Percentiles rank a stretch among this genome's conserved stretches.
These are phyloP conservation scores for Colletotrichum simmondsii DNA, from an alignment of 2,329 filamentous ascomycete species.

Conservation along the genomic window DNA sequence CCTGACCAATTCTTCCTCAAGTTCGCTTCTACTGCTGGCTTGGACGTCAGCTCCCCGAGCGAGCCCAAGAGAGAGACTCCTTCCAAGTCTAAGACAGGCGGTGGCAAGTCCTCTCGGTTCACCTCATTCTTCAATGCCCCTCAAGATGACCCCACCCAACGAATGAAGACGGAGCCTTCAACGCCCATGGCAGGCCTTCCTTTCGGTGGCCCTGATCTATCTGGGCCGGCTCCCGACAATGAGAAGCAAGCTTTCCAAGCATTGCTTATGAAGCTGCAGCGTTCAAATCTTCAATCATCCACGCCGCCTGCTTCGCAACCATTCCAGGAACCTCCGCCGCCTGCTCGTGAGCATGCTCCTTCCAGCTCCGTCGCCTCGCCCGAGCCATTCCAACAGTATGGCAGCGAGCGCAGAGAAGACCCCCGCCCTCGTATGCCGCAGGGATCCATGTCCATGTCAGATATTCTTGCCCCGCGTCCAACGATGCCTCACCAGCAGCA, in stretches of 20 bases:
- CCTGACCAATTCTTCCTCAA: conserved; percentile 83
- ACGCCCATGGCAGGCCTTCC: conserved; percentile 51
- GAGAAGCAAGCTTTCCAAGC: conserved; percentile 90
- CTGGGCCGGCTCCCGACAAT: conserved; percentile 62
- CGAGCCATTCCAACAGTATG: conserved; percentile 59
- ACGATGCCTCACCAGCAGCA: conserved; percentile 58
- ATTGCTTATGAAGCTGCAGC: conserved; percentile 83
- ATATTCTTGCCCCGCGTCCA: conserved; percentile 63
- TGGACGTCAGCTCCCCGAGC: conserved; percentile 64
- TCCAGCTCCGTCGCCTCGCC: conserved; percentile 56
- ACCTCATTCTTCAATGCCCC: conserved; percentile 79
- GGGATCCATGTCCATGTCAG: conserved; percentile 55
- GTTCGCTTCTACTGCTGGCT: conserved; percentile 53
- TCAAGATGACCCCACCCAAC: conserved; percentile 61
- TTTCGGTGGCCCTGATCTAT: conserved; percentile 35
- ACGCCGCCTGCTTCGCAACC: conserved; percentile 57
- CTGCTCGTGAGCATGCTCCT: conserved; percentile 38
- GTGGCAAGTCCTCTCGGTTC: conserved; percentile 81
- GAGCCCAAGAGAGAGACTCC: conserved; percentile 53
- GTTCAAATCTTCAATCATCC: conserved; percentile 56
- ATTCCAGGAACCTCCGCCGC: conserved; percentile 52
- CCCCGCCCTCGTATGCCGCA: conserved; percentile 52
- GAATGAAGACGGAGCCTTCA: conserved; percentile 60
- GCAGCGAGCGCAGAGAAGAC: conserved; percentile 57
- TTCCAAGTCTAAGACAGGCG: conserved; percentile 64